phyloP scores from a whole-genome alignment of 257 asterid species.

The Anisodus tanguticus region DNA sequence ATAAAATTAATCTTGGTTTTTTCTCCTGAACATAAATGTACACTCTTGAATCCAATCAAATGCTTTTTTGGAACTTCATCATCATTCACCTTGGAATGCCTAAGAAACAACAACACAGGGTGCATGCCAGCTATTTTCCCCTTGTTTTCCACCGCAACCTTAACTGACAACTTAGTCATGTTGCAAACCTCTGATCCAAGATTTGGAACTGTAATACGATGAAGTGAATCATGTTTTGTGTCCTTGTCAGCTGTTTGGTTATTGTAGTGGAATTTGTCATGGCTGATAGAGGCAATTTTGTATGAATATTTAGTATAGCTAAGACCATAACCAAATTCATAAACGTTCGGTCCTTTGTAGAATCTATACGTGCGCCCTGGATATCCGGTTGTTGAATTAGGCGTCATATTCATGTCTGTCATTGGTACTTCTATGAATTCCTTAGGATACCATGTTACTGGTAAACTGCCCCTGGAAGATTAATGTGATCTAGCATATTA shows the following conservation, averaged over 20 bases:
- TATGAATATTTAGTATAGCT: slow-evolving; percentile 61
- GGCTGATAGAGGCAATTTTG: no score
- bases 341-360: slow-evolving; percentile 64
- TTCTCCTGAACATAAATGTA: no score
- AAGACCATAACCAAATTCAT: slow-evolving; percentile 69
- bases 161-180: slow-evolving; percentile 40
- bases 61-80: no score
- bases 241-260: background rate
- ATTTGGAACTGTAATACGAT: slow-evolving; percentile 39
- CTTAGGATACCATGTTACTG: slow-evolving; percentile 78
- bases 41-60: no score
- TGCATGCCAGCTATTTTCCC: slow-evolving; percentile 58
- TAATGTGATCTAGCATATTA: background rate
- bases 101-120: slow-evolving; percentile 53
- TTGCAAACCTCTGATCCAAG: slow-evolving; percentile 43
- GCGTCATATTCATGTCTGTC: slow-evolving; percentile 84
- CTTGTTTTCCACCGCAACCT: slow-evolving; percentile 46
- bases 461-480: slow-evolving; percentile 61
- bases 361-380: slow-evolving; percentile 82
- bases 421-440: slow-evolving; percentile 57
- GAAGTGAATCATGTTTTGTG: background rate
- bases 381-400: slow-evolving; percentile 59
- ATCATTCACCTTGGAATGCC: no score
- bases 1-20: no score
- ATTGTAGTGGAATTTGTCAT: slow-evolving; percentile 35